Evolutionary conservation across 352 stramenopile genomes (phyloP), one percentile per base, ranked within the genome.

Genomic region (Phytopythium boreale): DNA sequence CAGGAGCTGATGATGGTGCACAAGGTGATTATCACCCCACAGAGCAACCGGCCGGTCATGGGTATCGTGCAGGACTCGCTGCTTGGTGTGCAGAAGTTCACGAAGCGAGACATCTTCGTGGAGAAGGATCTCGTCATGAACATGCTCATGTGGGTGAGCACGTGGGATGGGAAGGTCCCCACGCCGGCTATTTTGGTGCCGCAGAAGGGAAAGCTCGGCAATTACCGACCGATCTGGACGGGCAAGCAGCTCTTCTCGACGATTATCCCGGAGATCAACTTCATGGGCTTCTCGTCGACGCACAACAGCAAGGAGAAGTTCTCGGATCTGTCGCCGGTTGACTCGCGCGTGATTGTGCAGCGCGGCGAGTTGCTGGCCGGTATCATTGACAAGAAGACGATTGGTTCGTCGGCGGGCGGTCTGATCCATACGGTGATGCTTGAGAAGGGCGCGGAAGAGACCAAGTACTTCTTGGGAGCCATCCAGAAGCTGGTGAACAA

Each of bases 31-130:
- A 98, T 99, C 51, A 98, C 92, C 53, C 97, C 97, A 9, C 97
- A 99, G 81, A 98, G 88, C 55, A 99, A 99, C 75, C 92, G 95
- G 62, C 97, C 97, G 24, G 97, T 99, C 10, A 99, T 99, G 97
- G 97, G 97, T 84, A 99, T 99, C 80, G 96, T 99, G 58, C 87
- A 95, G 69, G 96, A 99, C 80, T 98, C 95, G 20, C 76, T 99
- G 49, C 74, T 99, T 27, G 97, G 95, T 58, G 92, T 97, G 15
- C 96, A 98, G 73, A 98, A 98, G 70, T 98, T 99, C 75, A 99
- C 97, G 3, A 99, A 99, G 76, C 85, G 97, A 51, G 97, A 99
- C 66, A 93, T 98, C 26, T 99, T 99, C 74, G 73, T 99, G 39
- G 86, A 97, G 60, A 98, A 98, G 72, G 97, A 99, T 80, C 73